These are phyloP conservation scores for Meyerozyma guilliermondii DNA, from an alignment of 1,139 yeast species.

Conservation along the genomic window DNA sequence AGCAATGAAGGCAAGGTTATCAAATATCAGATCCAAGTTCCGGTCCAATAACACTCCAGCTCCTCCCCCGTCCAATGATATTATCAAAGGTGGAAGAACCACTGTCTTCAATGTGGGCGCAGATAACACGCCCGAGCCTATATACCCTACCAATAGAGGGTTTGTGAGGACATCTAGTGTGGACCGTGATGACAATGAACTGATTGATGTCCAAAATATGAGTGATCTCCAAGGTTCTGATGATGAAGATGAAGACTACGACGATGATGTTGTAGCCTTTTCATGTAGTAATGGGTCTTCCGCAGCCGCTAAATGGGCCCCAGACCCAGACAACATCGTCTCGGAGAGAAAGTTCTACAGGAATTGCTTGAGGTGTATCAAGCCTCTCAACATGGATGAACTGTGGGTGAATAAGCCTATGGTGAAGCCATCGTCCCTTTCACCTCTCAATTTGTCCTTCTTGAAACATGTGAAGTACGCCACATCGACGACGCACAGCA, in stretches of 20 bases:
- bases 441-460: conserved; percentile 25
- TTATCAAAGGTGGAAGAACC: neutral
- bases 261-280: conserved; percentile 7
- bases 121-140: conserved; percentile 10
- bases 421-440: conserved; percentile 38
- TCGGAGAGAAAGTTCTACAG: conserved; percentile 43
- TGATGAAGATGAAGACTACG: conserved; percentile 25
- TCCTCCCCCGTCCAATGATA: neutral
- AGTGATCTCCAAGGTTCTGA: conserved; percentile 35
- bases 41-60: neutral
- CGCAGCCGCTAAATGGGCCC: conserved; percentile 40
- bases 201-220: conserved; percentile 26
- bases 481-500: conserved; percentile 7
- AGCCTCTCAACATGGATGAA: conserved; percentile 48
- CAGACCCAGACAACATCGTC: conserved; percentile 29
- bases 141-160: neutral
- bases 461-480: conserved; percentile 19
- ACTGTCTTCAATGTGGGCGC: conserved; percentile 3
- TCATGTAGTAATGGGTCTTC: conserved; percentile 10
- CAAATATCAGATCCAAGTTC: neutral
- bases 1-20: conserved; percentile 5
- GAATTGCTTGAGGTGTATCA: conserved; percentile 55
- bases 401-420: conserved; percentile 48
- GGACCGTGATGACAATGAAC: conserved; percentile 18
- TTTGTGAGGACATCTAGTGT: neutral